Evolutionary conservation across 495 filamentous ascomycete species (phyloP).

Genomic region (Corynascus novoguineensis): DNA sequence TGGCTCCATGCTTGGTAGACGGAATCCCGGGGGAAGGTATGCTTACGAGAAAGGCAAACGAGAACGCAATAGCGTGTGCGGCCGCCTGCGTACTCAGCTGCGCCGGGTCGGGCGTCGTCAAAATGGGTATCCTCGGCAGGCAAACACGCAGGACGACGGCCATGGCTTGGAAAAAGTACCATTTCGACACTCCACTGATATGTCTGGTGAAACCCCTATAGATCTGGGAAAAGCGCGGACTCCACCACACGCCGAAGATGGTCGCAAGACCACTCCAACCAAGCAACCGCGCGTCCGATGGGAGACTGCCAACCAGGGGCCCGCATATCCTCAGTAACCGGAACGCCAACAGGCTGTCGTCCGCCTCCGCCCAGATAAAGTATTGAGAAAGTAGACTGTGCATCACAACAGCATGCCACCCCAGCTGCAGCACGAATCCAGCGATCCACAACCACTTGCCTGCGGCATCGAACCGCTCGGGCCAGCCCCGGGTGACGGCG

Average conservation of each 20-base stretch:
- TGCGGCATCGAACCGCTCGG: conserved; percentile 49
- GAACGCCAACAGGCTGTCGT: neutral
- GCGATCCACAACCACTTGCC: conserved; percentile 49
- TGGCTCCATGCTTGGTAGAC: neutral
- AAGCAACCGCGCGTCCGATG: conserved; percentile 35
- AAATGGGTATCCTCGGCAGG: conserved; percentile 44
- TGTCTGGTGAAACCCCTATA: conserved; percentile 57
- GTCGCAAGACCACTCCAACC: conserved; percentile 47
- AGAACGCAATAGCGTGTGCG: conserved; percentile 53
- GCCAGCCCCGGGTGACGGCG: conserved; percentile 35
- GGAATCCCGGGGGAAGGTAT: conserved; percentile 11
- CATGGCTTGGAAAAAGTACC: conserved; percentile 64
- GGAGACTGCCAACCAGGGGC: conserved; percentile 25
- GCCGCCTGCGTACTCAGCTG: conserved; percentile 38
- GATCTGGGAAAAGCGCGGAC: conserved; percentile 61
- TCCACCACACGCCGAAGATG: conserved; percentile 67
- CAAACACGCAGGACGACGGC: conserved; percentile 53
- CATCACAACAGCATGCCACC: conserved; percentile 46
- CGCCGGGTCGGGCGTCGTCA: conserved; percentile 38
- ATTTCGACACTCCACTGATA: conserved; percentile 58
- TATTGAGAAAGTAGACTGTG: conserved; percentile 25
- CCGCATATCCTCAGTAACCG: conserved; percentile 7
- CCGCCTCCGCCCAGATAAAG: neutral
- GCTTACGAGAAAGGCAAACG: conserved; percentile 53
- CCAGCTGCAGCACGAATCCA: conserved; percentile 47